Evolutionary conservation across 2,329 filamentous ascomycete genomes (phyloP).

Genomic region (Lithohypha guttulata): DNA sequence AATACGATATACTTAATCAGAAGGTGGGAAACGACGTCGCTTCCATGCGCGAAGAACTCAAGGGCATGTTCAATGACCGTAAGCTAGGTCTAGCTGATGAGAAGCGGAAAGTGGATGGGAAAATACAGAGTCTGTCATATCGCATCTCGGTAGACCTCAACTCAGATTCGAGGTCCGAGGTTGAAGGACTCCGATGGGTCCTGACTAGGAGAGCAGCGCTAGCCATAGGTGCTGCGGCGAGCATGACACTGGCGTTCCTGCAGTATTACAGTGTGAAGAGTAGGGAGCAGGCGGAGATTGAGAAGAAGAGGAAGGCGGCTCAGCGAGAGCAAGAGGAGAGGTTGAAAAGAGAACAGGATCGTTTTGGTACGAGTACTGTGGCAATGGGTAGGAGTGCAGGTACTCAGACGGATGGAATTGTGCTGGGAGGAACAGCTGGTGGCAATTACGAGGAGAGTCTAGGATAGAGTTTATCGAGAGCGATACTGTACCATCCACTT

Average conservation of each 20-base stretch:
- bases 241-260: conserved; percentile 25
- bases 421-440: conserved; percentile 2
- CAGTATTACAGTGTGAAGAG: conserved; percentile 23
- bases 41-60: conserved; percentile 78
- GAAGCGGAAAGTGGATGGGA: conserved; percentile 72
- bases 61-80: conserved; percentile 90
- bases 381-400: conserved; percentile 13
- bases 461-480: too few relatives aligned
- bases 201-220: conserved; percentile 54
- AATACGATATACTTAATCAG: conserved; percentile 86
- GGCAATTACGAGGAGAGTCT: conserved; percentile 11
- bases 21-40: conserved; percentile 71
- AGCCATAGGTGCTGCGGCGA: conserved; percentile 43
- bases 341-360: conserved; percentile 10
- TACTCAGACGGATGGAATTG: conserved; percentile 14
- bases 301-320: conserved; percentile 26
- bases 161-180: conserved; percentile 82
- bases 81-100: conserved; percentile 86
- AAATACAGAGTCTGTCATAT: conserved; percentile 90
- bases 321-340: conserved; percentile 24
- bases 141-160: conserved; percentile 79
- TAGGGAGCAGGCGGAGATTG: conserved; percentile 27
- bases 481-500: too few relatives aligned
- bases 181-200: conserved; percentile 85
- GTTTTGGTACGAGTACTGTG: conserved; percentile 11